Percentiles rank a stretch among this genome's conserved stretches.
Evolutionary conservation across 75 land plant genomes (phyloP).

Genomic region (Pinus albicaulis): DNA sequence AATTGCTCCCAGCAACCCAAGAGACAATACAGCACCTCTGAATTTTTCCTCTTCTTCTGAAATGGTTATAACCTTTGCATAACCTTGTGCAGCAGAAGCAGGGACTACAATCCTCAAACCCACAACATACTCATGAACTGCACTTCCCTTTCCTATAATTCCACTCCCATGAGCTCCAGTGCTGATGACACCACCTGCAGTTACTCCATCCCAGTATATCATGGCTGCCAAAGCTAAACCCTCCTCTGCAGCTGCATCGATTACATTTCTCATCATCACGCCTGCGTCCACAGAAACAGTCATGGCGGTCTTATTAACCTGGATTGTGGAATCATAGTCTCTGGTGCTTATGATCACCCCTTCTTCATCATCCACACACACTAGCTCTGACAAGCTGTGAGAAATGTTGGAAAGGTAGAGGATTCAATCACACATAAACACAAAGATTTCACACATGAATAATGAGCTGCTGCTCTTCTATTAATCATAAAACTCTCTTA

Average conservation of each 20-base stretch:
- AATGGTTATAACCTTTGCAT: slow-evolving; percentile 11
- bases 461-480: too few species aligned
- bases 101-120: slow-evolving; percentile 32
- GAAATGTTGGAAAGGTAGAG: too few species aligned
- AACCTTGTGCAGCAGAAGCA: slow-evolving; percentile 8
- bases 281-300: slow-evolving; percentile 20
- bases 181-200: slow-evolving; percentile 29
- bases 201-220: slow-evolving; percentile 46
- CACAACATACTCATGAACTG: slow-evolving; percentile 36
- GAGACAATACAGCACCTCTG: slow-evolving; percentile 11
- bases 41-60: background rate
- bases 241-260: slow-evolving; percentile 17
- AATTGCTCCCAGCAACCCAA: slow-evolving; percentile 16
- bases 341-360: slow-evolving; percentile 33
- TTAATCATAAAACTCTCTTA: too few species aligned
- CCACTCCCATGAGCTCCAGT: slow-evolving; percentile 56
- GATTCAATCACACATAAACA: too few species aligned
- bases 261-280: slow-evolving; percentile 11
- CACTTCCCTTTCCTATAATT: slow-evolving; percentile 26
- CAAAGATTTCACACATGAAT: too few species aligned
- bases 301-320: slow-evolving; percentile 2
- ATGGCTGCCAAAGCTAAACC: slow-evolving; percentile 29
- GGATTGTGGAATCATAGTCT: slow-evolving; percentile 13
- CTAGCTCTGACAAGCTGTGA: slow-evolving; percentile 23
- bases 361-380: slow-evolving; percentile 23